Conservation (phyloP, 2,329 filamentous ascomycete genomes). For the Colletotrichum sansevieriae region DNA sequence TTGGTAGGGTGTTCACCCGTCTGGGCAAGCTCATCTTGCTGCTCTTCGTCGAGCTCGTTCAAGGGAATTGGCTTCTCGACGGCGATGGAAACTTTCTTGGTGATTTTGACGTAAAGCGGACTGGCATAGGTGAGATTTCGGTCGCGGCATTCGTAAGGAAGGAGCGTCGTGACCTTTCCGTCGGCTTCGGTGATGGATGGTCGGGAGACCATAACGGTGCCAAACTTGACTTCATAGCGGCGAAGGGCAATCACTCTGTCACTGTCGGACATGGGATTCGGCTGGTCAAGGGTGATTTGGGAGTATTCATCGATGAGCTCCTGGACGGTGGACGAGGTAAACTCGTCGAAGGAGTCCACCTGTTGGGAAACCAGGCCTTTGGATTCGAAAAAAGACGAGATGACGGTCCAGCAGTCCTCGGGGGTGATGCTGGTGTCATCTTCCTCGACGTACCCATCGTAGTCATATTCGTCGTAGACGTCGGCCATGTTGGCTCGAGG, state of each 20-base stretch:
- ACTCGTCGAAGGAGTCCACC: constrained; percentile 98
- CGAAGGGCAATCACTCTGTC: constrained; percentile 87
- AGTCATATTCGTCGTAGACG: constrained; percentile 72
- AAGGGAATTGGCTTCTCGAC: constrained; percentile 78
- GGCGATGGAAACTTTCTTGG: constrained; percentile 85
- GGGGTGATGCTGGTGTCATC: constrained; percentile 83
- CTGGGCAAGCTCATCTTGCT: constrained; percentile 66
- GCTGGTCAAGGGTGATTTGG: constrained; percentile 92
- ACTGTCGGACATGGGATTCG: constrained; percentile 80
- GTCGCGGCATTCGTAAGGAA: constrained; percentile 94
- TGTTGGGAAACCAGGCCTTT: constrained; percentile 98
- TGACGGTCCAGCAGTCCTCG: constrained; percentile 98
- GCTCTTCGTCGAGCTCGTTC: constrained; percentile 77
- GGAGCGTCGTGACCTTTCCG: constrained; percentile 85
- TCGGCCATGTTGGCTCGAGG: constrained; percentile 61
- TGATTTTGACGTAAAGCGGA: constrained; percentile 90
- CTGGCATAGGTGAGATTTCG: constrained; percentile 96
- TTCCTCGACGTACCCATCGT: constrained; percentile 75
- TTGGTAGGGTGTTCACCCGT: constrained; percentile 71
- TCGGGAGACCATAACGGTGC: constrained; percentile 87
- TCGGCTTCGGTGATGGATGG: constrained; percentile 95
- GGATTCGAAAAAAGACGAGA: constrained; percentile 94
- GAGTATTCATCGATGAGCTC: constrained; percentile 94
- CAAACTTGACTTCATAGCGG: constrained; percentile 95
- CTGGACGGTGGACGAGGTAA: constrained; percentile 93